Conservation (phyloP, 2,329 filamentous ascomycete genomes). For the Dichotomopilus funicola region DNA sequence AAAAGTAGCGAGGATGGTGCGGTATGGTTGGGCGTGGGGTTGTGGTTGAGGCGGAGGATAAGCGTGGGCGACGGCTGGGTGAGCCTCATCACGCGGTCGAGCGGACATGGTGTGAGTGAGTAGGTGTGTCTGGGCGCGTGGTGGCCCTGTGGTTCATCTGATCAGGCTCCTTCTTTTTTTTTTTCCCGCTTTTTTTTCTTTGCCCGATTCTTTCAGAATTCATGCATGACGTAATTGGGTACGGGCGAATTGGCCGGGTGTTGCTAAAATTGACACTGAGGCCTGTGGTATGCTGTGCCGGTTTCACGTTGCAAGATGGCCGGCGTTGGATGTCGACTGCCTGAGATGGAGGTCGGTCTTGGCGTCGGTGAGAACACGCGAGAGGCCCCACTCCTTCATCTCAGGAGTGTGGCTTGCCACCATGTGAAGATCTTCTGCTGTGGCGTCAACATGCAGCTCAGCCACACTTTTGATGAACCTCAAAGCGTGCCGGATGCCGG, state of each 20-base stretch:
- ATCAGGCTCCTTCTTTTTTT: not conserved
- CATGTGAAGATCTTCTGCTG: no score
- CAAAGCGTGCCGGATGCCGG: not conserved
- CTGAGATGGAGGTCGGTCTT: not conserved
- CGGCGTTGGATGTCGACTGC: not conserved
- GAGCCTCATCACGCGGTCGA: no score
- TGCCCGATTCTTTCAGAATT: not conserved
- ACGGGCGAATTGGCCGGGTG: not conserved
- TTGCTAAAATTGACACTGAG: constrained; percentile 9
- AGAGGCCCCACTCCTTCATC: no score
- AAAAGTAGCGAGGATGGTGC: constrained; percentile 40
- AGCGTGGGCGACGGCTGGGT: no score
- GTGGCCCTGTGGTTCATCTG: not conserved
- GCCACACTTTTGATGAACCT: no score
- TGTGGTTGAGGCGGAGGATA: no score
- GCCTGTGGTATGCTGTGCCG: not conserved
- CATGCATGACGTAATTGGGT: not conserved
- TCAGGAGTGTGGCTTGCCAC: no score
- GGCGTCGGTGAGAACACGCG: no score
- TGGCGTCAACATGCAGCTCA: no score
- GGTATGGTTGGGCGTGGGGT: constrained; percentile 12
- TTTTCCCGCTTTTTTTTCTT: no score
- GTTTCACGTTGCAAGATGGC: not conserved
- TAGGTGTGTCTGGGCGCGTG: not conserved
- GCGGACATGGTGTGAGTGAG: not conserved